A percentile compares a stretch with the other conserved stretches of the same genome.
Evolutionary conservation across 139 green algal species (phyloP).

Genomic region (Coccomyxa sp.): DNA sequence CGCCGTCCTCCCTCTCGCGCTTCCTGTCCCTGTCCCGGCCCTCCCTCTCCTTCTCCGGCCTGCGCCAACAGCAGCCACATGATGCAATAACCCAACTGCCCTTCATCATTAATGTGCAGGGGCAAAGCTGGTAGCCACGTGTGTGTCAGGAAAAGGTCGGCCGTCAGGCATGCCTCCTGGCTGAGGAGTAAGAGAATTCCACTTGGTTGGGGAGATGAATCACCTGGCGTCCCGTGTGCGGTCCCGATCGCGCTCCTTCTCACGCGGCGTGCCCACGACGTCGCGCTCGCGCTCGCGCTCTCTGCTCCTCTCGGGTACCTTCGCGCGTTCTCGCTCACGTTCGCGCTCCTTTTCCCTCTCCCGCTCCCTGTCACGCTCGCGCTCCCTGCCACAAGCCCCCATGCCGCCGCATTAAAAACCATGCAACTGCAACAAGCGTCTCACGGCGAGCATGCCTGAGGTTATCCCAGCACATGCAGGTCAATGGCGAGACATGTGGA

Average conservation of each 20-base stretch:
- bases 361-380: constrained; percentile 13
- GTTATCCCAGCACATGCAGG: neutral
- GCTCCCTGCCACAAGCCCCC: constrained; percentile 2
- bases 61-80: neutral
- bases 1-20: neutral
- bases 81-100: neutral
- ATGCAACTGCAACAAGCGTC: neutral
- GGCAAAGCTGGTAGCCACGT: neutral
- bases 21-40: neutral
- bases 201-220: neutral
- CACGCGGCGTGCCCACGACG: neutral
- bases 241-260: neutral
- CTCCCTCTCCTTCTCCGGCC: neutral
- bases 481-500: neutral
- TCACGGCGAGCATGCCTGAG: neutral
- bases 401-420: neutral
- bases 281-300: neutral
- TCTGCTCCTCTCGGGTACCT: too few species aligned
- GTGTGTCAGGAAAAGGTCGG: neutral
- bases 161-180: neutral
- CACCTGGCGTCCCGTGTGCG: neutral
- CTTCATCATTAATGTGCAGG: neutral
- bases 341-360: constrained; percentile 10
- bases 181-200: neutral
- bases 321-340: neutral